These are phyloP conservation scores for Fusarium succisae DNA, from an alignment of 2,329 filamentous ascomycete species.

Conservation along the genomic window DNA sequence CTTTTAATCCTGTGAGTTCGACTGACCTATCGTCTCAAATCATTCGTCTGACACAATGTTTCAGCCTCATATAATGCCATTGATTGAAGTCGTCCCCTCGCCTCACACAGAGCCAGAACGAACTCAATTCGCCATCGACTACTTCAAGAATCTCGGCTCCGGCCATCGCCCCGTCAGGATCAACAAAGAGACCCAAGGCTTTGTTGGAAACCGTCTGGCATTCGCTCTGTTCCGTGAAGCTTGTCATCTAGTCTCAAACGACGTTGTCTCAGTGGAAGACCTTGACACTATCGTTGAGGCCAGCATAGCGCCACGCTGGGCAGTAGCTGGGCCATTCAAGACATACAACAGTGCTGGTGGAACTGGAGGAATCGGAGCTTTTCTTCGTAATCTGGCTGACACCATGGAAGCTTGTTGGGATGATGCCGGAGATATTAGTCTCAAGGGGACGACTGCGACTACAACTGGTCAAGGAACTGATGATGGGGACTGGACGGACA, in stretches of 20 bases:
- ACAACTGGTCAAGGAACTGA: background rate
- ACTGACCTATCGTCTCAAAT: rapidly evolving
- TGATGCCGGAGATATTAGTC: conserved; percentile 7
- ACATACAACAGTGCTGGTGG: conserved; percentile 38
- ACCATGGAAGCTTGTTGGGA: conserved; percentile 34
- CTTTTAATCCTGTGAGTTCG: conserved; percentile 21
- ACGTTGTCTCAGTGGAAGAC: conserved; percentile 40
- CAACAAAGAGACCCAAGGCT: conserved; percentile 32
- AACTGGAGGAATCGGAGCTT: conserved; percentile 25
- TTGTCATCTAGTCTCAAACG: conserved; percentile 14
- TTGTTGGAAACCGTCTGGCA: conserved; percentile 26
- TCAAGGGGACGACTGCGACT: conserved; percentile 4
- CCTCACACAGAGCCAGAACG: conserved; percentile 2
- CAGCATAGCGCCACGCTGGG: conserved; percentile 36
- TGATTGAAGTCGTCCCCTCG: conserved; percentile 31
- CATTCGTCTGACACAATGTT: background rate
- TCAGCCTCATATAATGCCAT: conserved; percentile 33
- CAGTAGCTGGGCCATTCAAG: conserved; percentile 35
- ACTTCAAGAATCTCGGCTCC: conserved; percentile 18
- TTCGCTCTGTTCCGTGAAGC: conserved; percentile 31
- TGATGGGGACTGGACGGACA: conserved; percentile 14
- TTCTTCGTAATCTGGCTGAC: conserved; percentile 25
- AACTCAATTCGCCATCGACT: conserved; percentile 21
- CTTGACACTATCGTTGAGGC: conserved; percentile 43
- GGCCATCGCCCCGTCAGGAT: conserved; percentile 28